Conservation (phyloP, 1,284 basidiomycete species). For the Meripilus lineatus region DNA sequence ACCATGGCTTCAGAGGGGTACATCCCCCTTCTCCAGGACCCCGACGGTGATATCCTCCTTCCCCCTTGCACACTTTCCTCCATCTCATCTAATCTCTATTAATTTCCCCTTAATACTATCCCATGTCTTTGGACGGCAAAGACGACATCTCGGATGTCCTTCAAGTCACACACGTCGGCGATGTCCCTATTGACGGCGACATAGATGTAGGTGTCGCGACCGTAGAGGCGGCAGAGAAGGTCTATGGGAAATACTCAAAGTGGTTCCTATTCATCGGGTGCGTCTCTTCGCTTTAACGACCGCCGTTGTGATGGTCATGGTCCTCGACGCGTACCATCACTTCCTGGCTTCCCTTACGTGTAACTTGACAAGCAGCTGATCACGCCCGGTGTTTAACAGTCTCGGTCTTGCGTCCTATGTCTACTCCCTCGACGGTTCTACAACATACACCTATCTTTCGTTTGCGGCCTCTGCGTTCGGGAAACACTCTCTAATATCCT, state of each 20-base stretch:
- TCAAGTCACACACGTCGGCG: background rate
- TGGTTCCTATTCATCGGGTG: conserved; percentile 63
- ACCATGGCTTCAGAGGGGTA: conserved; percentile 8
- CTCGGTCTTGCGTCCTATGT: conserved; percentile 70
- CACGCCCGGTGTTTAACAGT: conserved; percentile 26
- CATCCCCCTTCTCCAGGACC: conserved; percentile 6
- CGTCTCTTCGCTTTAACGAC: conserved; percentile 9
- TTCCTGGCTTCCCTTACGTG: background rate
- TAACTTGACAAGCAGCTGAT: background rate
- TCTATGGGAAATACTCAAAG: conserved; percentile 48
- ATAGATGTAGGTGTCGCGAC: conserved; percentile 45
- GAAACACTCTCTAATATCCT: conserved; percentile 58
- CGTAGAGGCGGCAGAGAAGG: conserved; percentile 48
- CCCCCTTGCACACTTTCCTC: background rate
- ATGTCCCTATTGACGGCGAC: conserved; percentile 19
- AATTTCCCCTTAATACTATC: background rate
- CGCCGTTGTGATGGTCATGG: background rate
- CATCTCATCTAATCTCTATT: conserved; percentile 5
- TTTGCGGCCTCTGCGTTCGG: conserved; percentile 60
- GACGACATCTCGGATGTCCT: conserved; percentile 3
- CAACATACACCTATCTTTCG: conserved; percentile 62
- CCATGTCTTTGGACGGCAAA: conserved; percentile 1
- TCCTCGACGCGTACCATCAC: background rate
- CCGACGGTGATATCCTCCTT: conserved; percentile 8
- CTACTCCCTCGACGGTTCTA: conserved; percentile 69